phyloP scores from a whole-genome alignment of 495 filamentous ascomycete species.

The Lentithecium fluviatile region DNA sequence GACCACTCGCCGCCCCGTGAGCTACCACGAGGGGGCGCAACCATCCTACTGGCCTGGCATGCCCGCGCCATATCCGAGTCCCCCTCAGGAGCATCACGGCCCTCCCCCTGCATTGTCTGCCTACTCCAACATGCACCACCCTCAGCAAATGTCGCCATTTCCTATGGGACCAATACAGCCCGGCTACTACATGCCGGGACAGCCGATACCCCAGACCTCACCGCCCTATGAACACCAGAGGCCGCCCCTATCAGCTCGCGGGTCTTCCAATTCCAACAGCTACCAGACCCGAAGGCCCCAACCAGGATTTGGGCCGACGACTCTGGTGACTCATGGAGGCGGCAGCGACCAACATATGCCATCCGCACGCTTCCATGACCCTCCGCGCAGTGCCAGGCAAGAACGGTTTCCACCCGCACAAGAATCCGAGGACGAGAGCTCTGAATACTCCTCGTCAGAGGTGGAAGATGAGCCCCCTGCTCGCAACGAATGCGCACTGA shows the following conservation, averaged over 20 bases:
- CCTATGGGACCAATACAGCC: conserved; percentile 18
- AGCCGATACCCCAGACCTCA: conserved; percentile 5
- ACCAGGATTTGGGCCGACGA: conserved; percentile 18
- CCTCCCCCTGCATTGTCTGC: conserved; percentile 31
- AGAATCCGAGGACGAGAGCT: conserved; percentile 25
- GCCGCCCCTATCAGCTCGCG: conserved; percentile 1
- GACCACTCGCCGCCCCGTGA: conserved; percentile 24
- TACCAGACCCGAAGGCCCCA: conserved; percentile 20
- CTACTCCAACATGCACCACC: conserved; percentile 15
- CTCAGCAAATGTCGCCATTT: conserved; percentile 20
- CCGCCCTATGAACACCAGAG: conserved; percentile 18
- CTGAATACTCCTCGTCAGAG: conserved; percentile 23
- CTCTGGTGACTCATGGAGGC: conserved; percentile 13
- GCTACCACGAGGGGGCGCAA: conserved; percentile 22
- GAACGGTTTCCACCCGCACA: neutral
- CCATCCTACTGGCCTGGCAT: conserved; percentile 5
- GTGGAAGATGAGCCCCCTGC: conserved; percentile 3
- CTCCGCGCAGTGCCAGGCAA: conserved; percentile 12
- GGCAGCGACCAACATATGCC: neutral
- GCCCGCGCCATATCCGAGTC: conserved; percentile 6
- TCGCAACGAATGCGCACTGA: conserved; percentile 13
- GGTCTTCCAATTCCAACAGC: conserved; percentile 16
- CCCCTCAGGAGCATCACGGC: conserved; percentile 18
- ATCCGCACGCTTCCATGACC: conserved; percentile 8
- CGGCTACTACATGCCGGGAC: neutral